Conservation (phyloP, 2,329 filamentous ascomycete genomes). For the Basipetospora chlamydospora region DNA sequence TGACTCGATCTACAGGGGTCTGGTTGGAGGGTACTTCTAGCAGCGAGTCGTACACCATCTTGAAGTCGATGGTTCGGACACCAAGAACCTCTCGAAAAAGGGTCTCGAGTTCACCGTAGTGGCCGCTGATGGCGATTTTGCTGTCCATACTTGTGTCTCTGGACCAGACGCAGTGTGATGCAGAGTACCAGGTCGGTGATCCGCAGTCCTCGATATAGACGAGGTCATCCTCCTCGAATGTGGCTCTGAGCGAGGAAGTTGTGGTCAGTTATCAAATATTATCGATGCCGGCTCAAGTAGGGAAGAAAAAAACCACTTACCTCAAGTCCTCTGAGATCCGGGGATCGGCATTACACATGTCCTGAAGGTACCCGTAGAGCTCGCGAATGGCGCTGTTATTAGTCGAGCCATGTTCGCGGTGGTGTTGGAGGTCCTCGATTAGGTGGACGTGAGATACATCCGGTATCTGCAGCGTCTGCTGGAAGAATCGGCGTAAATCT, state of each 20-base stretch:
- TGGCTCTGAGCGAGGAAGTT: background rate
- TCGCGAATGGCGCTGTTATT: background rate
- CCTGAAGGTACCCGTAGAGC: background rate
- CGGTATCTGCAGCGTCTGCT: background rate
- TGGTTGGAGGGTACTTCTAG: background rate
- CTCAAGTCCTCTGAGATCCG: background rate
- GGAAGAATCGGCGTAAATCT: background rate
- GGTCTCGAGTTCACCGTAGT: background rate
- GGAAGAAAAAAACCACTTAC: background rate
- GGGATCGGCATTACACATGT: background rate
- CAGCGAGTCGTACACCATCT: background rate
- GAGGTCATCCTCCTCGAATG: background rate
- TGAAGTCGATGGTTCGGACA: background rate
- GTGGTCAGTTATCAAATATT: background rate
- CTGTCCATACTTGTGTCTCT: background rate
- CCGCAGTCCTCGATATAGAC: background rate
- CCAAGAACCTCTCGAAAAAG: background rate
- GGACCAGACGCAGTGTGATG: background rate
- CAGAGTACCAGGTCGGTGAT: background rate
- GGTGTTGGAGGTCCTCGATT: background rate
- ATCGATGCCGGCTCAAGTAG: no score
- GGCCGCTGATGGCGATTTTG: background rate
- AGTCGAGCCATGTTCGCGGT: background rate
- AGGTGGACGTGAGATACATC: background rate
- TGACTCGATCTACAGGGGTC: background rate